These are phyloP conservation scores for Papiliotrema nemorosa DNA, from an alignment of 1,284 basidiomycete genomes.

Conservation along the genomic window DNA sequence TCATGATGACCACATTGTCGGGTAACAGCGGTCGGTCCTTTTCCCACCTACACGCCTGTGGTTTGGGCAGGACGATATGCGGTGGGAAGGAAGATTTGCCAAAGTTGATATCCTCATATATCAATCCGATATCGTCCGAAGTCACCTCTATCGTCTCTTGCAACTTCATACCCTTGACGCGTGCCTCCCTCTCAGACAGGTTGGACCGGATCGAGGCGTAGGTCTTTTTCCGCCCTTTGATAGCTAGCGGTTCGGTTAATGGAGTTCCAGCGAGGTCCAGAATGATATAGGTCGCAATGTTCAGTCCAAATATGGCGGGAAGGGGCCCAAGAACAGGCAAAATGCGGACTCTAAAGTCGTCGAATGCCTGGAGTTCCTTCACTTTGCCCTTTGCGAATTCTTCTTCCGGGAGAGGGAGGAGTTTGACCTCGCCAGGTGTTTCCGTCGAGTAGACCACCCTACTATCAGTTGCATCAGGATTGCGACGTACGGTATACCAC, in stretches of 20 bases:
- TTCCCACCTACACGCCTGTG: conserved; percentile 68
- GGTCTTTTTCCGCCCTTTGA: conserved; percentile 77
- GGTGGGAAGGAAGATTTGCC: conserved; percentile 76
- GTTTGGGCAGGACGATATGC: conserved; percentile 60
- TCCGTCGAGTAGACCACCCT: conserved; percentile 94
- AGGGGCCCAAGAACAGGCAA: conserved; percentile 57
- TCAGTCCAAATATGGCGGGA: conserved; percentile 82
- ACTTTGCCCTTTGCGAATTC: conserved; percentile 88
- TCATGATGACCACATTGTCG: conserved; percentile 79
- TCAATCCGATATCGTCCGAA: conserved; percentile 71
- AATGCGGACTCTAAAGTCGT: conserved; percentile 75
- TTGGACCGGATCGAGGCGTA: conserved; percentile 77
- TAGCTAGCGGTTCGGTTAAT: conserved; percentile 71
- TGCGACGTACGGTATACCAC: conserved; percentile 63
- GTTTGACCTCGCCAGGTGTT: conserved; percentile 75
- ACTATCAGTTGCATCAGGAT: background rate
- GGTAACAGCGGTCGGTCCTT: conserved; percentile 58
- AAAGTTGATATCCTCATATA: conserved; percentile 82
- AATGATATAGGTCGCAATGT: conserved; percentile 80
- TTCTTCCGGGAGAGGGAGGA: conserved; percentile 86
- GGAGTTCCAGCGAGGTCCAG: conserved; percentile 79
- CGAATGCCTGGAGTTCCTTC: conserved; percentile 84
- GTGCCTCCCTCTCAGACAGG: conserved; percentile 57
- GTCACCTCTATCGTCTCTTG: conserved; percentile 60
- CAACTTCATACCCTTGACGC: conserved; percentile 14